phyloP scores from a whole-genome alignment of 2,329 filamentous ascomycete genomes.

The Nigrospora oryzae region DNA sequence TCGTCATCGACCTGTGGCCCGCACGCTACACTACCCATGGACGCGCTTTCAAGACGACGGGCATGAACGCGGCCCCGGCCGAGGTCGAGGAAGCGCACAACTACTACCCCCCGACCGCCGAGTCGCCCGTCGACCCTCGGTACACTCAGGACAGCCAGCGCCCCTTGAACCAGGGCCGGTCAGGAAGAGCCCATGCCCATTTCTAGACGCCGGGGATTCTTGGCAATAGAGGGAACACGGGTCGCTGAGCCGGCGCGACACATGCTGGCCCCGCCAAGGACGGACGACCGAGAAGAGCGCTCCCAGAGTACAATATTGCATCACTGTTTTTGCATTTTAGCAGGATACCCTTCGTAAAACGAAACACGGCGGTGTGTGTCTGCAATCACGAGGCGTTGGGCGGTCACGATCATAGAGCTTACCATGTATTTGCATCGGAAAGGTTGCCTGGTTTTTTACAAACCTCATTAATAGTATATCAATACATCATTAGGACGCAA shows the following conservation, averaged over 20 bases:
- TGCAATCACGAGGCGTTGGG: no score
- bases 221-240: no score
- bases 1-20: slow-evolving; percentile 79
- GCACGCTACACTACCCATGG: slow-evolving; percentile 47
- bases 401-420: no score
- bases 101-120: slow-evolving; percentile 6
- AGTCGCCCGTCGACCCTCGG: slow-evolving; percentile 5
- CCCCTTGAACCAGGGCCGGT: slow-evolving; percentile 11
- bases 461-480: no score
- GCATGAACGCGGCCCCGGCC: slow-evolving; percentile 10
- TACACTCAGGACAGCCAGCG: slow-evolving; percentile 18
- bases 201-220: slow-evolving; percentile 4
- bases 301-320: no score
- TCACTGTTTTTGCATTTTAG: no score
- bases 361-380: no score
- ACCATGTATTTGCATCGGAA: no score
- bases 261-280: not conserved
- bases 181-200: slow-evolving; percentile 2
- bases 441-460: no score
- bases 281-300: not conserved
- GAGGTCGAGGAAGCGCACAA: slow-evolving; percentile 15
- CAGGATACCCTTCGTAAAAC: no score
- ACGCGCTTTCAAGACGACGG: slow-evolving; percentile 9
- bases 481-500: no score
- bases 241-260: no score